Evolutionary conservation across 2,329 filamentous ascomycete genomes (phyloP).

Genomic region (Davidsoniella eucalypti): DNA sequence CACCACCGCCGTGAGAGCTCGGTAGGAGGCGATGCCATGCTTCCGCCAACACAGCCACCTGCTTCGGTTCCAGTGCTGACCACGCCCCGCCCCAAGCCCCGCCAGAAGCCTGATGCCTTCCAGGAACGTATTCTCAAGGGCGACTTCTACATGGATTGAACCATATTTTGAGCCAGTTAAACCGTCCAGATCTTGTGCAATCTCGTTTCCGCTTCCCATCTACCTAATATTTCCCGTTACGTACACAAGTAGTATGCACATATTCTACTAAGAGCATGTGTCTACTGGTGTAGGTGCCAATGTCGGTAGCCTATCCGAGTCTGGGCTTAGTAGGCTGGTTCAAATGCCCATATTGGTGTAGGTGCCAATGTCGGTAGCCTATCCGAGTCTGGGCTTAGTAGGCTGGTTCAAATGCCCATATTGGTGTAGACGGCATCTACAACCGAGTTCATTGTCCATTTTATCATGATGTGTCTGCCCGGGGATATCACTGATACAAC

Average conservation of each 20-base stretch:
- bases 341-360: too few relatives aligned
- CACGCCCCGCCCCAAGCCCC: slow-evolving; percentile 35
- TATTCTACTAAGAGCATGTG: background rate
- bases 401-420: too few relatives aligned
- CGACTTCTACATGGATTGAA: slow-evolving; percentile 93
- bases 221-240: background rate
- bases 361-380: too few relatives aligned
- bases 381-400: too few relatives aligned
- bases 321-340: too few relatives aligned
- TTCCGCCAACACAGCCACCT: slow-evolving; percentile 19
- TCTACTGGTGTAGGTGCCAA: too few relatives aligned
- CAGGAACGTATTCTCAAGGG: slow-evolving; percentile 95
- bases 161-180: background rate
- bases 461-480: too few relatives aligned
- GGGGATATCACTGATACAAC: too few relatives aligned
- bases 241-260: background rate
- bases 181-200: too few relatives aligned
- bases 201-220: background rate
- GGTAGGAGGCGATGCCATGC: slow-evolving; percentile 23
- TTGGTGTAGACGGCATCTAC: too few relatives aligned
- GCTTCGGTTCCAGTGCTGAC: slow-evolving; percentile 9
- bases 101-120: slow-evolving; percentile 75
- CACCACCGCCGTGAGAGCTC: slow-evolving; percentile 40
- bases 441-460: too few relatives aligned
- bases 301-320: too few relatives aligned